Percentiles rank a stretch among this genome's conserved stretches.
phyloP scores from a whole-genome alignment of 1,284 basidiomycete species.

The Malassezia arunalokei region DNA sequence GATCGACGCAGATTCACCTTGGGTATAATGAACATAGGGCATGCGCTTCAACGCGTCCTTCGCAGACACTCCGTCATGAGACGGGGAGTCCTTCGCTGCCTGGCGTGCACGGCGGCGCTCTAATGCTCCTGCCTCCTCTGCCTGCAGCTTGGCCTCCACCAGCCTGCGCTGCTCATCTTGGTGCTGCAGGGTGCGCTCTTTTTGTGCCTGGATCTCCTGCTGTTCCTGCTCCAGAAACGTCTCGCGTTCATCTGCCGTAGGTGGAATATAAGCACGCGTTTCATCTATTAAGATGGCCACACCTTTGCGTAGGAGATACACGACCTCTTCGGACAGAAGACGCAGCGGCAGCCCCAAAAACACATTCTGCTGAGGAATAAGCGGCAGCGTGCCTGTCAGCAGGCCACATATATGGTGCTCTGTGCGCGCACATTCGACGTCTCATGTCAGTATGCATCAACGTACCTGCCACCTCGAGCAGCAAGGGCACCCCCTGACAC shows the following conservation, averaged over 20 bases:
- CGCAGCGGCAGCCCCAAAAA: conserved; percentile 82
- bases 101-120: conserved; percentile 48
- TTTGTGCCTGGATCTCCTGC: conserved; percentile 3
- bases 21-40: conserved; percentile 12
- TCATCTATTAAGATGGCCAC: conserved; percentile 69
- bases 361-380: conserved; percentile 88
- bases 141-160: conserved; percentile 36
- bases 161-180: conserved; percentile 51
- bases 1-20: conserved; percentile 10
- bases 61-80: neutral
- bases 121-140: conserved; percentile 46
- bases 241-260: conserved; percentile 46
- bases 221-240: conserved; percentile 5
- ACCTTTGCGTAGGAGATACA: conserved; percentile 71
- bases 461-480: conserved; percentile 9
- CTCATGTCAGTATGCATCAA: neutral
- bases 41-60: conserved; percentile 58
- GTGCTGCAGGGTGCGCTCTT: conserved; percentile 4
- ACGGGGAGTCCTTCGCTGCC: conserved; percentile 37
- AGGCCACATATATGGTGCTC: conserved; percentile 14
- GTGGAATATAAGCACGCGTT: conserved; percentile 54
- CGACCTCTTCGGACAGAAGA: conserved; percentile 81
- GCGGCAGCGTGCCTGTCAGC: conserved; percentile 76
- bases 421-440: conserved; percentile 10
- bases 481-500: conserved; percentile 6